A percentile compares a stretch with the other conserved stretches of the same genome.
phyloP scores from a whole-genome alignment of 2,329 filamentous ascomycete species.

The Ophiostoma sp. region DNA sequence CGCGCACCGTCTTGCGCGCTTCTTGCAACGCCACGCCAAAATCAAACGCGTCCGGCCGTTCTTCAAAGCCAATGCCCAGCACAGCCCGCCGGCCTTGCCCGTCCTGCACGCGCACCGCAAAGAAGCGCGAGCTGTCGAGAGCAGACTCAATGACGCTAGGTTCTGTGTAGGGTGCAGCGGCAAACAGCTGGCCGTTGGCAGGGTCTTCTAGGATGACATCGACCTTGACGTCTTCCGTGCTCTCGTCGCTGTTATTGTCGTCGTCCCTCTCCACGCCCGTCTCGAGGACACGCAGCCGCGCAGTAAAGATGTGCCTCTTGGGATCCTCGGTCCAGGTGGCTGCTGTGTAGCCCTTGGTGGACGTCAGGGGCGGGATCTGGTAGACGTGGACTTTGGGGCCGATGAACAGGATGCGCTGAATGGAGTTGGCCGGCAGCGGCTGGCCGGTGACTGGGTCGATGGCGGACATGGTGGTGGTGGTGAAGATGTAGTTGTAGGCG shows the following conservation, averaged over 20 bases:
- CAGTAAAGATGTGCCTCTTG: slow-evolving; percentile 79
- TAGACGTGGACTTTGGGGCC: slow-evolving; percentile 78
- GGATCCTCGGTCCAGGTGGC: slow-evolving; percentile 72
- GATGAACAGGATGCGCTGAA: slow-evolving; percentile 82
- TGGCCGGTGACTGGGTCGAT: slow-evolving; percentile 71
- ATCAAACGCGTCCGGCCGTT: slow-evolving; percentile 82
- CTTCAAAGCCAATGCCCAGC: slow-evolving; percentile 83
- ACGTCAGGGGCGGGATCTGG: slow-evolving; percentile 76
- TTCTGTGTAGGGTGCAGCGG: slow-evolving; percentile 74
- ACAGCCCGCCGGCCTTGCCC: slow-evolving; percentile 73
- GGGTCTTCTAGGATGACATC: slow-evolving; percentile 80
- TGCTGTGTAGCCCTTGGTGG: slow-evolving; percentile 77
- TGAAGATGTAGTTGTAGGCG: neutral
- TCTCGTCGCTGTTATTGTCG: slow-evolving; percentile 26
- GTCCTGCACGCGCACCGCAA: slow-evolving; percentile 77
- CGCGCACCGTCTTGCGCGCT: slow-evolving; percentile 63
- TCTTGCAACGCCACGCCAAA: slow-evolving; percentile 80
- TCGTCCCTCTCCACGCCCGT: slow-evolving; percentile 56
- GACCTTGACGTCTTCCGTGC: slow-evolving; percentile 61
- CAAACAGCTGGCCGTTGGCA: slow-evolving; percentile 72
- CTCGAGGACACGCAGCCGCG: slow-evolving; percentile 75
- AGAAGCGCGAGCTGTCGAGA: slow-evolving; percentile 78
- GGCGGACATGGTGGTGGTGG: slow-evolving; percentile 53
- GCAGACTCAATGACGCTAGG: slow-evolving; percentile 71
- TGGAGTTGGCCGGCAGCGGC: slow-evolving; percentile 70